A percentile compares a stretch with the other conserved stretches of the same genome.
Conservation (phyloP, 1,284 basidiomycete genomes). For the Leccinum pachyderme region DNA sequence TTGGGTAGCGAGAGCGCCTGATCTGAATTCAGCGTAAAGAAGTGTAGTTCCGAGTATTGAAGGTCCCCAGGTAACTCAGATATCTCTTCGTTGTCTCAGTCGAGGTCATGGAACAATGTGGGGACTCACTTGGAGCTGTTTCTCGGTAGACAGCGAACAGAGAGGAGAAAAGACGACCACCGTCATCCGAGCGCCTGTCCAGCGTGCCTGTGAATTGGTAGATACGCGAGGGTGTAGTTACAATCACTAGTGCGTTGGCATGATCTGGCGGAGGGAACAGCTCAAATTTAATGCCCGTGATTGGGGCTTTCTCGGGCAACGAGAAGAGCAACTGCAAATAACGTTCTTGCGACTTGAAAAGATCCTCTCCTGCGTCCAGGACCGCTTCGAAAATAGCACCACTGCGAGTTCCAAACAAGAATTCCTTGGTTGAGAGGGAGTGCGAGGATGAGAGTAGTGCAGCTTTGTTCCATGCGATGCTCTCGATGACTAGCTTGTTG, state of each 20-base stretch:
- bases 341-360: slow-evolving; percentile 87
- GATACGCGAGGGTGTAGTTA: slow-evolving; percentile 85
- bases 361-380: slow-evolving; percentile 84
- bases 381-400: slow-evolving; percentile 86
- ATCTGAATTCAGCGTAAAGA: slow-evolving; percentile 69
- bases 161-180: slow-evolving; percentile 71
- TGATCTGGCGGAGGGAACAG: slow-evolving; percentile 65
- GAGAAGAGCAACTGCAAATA: slow-evolving; percentile 80
- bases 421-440: slow-evolving; percentile 76
- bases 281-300: slow-evolving; percentile 83
- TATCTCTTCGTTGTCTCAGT: slow-evolving; percentile 58
- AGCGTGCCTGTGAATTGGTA: slow-evolving; percentile 85
- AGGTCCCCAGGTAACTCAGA: slow-evolving; percentile 81
- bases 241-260: slow-evolving; percentile 67
- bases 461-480: slow-evolving; percentile 92
- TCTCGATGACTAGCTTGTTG: slow-evolving; percentile 82
- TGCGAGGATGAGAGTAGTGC: slow-evolving; percentile 62
- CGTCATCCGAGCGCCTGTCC: slow-evolving; percentile 68
- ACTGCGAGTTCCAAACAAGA: slow-evolving; percentile 85
- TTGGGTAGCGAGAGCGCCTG: slow-evolving; percentile 65
- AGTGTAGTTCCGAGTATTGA: slow-evolving; percentile 73
- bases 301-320: slow-evolving; percentile 73
- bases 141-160: slow-evolving; percentile 77
- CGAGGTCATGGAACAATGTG: neutral
- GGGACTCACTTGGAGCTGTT: slow-evolving; percentile 69